A percentile compares a stretch with the other conserved stretches of the same genome.
Evolutionary conservation across 495 filamentous ascomycete species (phyloP).

Genomic region (Xylaria intraflava): DNA sequence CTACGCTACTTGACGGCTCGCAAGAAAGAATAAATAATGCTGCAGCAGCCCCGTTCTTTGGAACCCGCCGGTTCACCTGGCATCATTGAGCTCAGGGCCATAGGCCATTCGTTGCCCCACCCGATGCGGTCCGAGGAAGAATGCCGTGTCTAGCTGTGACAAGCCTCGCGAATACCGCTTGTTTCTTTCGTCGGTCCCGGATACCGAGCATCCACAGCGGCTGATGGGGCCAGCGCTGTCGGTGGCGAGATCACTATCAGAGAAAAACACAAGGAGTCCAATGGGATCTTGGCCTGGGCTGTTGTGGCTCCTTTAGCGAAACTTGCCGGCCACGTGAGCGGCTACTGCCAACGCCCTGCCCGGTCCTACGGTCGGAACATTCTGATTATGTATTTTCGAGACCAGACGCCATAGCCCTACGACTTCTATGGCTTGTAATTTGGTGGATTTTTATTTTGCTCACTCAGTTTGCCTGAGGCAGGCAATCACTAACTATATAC

Average conservation of each 20-base stretch:
- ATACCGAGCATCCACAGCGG: not conserved
- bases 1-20: not conserved
- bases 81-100: not conserved
- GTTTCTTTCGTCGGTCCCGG: not conserved
- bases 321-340: constrained; percentile 9
- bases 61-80: not conserved
- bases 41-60: not conserved
- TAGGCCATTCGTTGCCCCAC: not conserved
- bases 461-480: not conserved
- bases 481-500: not conserved
- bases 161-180: not conserved
- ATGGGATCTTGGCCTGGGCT: not conserved
- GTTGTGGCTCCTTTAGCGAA: constrained; percentile 4
- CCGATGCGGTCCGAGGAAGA: not conserved
- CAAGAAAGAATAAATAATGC: not conserved
- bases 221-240: constrained; percentile 2
- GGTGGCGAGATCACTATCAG: constrained; percentile 1
- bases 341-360: not conserved
- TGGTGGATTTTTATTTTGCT: not conserved
- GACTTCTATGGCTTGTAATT: not conserved
- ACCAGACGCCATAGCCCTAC: not conserved
- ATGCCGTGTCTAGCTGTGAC: not conserved
- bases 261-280: constrained; percentile 1
- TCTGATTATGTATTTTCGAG: not conserved
- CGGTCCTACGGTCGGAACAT: not conserved